Conservation (phyloP, 2,329 filamentous ascomycete species). For the Scytalidium sp. region DNA sequence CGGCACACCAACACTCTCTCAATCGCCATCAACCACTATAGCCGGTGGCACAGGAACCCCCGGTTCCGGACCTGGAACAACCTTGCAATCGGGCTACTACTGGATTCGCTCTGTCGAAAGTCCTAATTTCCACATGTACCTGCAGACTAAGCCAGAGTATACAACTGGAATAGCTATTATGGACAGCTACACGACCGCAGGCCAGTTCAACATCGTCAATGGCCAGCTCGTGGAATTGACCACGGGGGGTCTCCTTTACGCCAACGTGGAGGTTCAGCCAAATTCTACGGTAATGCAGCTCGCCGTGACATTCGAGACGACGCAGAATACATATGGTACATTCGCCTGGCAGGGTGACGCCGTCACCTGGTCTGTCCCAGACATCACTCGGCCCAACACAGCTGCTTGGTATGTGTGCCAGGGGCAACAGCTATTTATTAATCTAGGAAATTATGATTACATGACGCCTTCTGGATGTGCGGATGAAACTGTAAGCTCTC, state of each 20-base stretch:
- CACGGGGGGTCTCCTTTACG: constrained; percentile 24
- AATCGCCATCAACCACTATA: constrained; percentile 12
- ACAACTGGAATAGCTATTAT: constrained; percentile 47
- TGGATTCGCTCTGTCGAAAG: constrained; percentile 56
- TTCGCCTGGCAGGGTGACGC: constrained; percentile 58
- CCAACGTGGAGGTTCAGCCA: constrained; percentile 14
- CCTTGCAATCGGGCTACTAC: constrained; percentile 42
- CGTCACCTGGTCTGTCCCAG: constrained; percentile 48
- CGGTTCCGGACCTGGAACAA: constrained; percentile 35
- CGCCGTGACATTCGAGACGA: constrained; percentile 46
- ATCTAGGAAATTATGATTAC: constrained; percentile 57
- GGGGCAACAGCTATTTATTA: constrained; percentile 50
- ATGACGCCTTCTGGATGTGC: constrained; percentile 54
- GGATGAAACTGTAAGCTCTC: constrained; percentile 57
- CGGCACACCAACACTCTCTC: constrained; percentile 5
- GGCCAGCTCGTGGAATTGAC: constrained; percentile 51
- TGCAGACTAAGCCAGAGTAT: constrained; percentile 44
- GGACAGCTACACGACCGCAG: constrained; percentile 48
- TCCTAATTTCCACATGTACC: constrained; percentile 56
- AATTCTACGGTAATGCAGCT: constrained; percentile 46
- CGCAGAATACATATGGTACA: constrained; percentile 50
- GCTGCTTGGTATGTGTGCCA: constrained; percentile 58
- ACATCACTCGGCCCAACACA: constrained; percentile 49
- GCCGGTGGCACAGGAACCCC: constrained; percentile 20
- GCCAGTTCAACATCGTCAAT: constrained; percentile 53